Evolutionary conservation across 345 rosid genomes (phyloP), one percentile per base, ranked within the genome.

Genomic region (Camelina neglecta): DNA sequence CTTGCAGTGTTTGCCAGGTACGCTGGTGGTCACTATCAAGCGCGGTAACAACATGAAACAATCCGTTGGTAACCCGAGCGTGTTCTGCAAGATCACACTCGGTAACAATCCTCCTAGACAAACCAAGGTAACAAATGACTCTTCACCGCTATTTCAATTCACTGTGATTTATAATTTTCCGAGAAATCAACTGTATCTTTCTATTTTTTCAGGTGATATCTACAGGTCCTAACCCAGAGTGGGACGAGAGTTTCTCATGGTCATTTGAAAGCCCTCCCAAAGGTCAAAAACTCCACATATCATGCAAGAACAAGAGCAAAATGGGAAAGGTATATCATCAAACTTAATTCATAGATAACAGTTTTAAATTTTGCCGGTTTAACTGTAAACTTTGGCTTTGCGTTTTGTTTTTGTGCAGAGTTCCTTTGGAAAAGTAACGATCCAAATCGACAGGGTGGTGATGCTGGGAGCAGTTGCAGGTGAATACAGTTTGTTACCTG

Each of bases 171-270:
- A 21, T 29, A 8, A 72, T 36, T 45, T 7, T 20, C 18, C 0
- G 13, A n/a, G 57, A 70, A 41, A 64, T 35, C n/a, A 72, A 67
- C 44, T 0, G 26, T n/a, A 41, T 60, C 24, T n/a, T 71, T 48
- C 2, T 10, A 9, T 26, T 9, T 36, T 36, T 48, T n/a, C 63
- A 93, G 98, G 85, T 96, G 75, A 90, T 91, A 49, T 91, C 98
- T 23, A 93, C 96, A 4, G 99, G 98, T 58, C 96, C 96, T 21
- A 93, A 91, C 81, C 99, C 99, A 1, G 99, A 96, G 51, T 96
- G 98, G 96, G 95, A 93, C 1, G 99, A 93, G 86, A 90, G 92
- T 80, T 96, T 96, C 83, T 71, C 93, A n/a, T 96, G 99, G 99
- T 81, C 96, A 63, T 96, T 93, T 76, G 97, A 96, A 77, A 93